A percentile compares a stretch with the other conserved stretches of the same genome.
These are phyloP conservation scores for Pterula multifida DNA, from an alignment of 1,284 basidiomycete species.

Conservation along the genomic window DNA sequence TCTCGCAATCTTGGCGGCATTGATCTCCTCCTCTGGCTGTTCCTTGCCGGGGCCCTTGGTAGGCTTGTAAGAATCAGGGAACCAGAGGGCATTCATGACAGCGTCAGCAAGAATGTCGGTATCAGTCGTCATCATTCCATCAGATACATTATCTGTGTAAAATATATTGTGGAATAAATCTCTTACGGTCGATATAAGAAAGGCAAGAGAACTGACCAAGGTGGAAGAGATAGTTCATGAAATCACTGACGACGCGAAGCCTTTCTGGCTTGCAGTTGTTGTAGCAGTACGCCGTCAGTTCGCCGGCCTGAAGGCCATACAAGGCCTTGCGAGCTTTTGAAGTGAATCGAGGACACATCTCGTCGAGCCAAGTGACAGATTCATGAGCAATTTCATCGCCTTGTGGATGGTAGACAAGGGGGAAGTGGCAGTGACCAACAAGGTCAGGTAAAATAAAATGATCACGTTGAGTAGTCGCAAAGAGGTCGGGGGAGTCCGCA, in stretches of 20 bases:
- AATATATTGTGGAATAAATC: slow-evolving; percentile 1
- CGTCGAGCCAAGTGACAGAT: slow-evolving; percentile 57
- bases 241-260: slow-evolving; percentile 52
- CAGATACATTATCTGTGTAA: slow-evolving; percentile 41
- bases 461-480: too few species aligned
- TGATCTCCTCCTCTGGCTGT: slow-evolving; percentile 29
- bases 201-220: slow-evolving; percentile 23
- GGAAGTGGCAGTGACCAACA: slow-evolving; percentile 33
- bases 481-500: too few species aligned
- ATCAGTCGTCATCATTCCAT: slow-evolving; percentile 40
- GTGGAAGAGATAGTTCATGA: slow-evolving; percentile 48
- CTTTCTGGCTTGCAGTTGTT: slow-evolving; percentile 35
- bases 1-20: slow-evolving; percentile 42
- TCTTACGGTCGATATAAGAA: slow-evolving; percentile 1
- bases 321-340: slow-evolving; percentile 42
- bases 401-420: slow-evolving; percentile 35
- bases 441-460: slow-evolving; percentile 49
- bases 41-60: neutral
- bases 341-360: slow-evolving; percentile 37
- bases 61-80: too few species aligned
- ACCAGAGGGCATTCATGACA: too few species aligned
- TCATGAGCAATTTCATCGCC: slow-evolving; percentile 42
- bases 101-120: slow-evolving; percentile 31
- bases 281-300: slow-evolving; percentile 57
- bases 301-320: slow-evolving; percentile 49